Evolutionary conservation across 2,329 filamentous ascomycete species (phyloP).

Genomic region (Cladophialophora exuberans): DNA sequence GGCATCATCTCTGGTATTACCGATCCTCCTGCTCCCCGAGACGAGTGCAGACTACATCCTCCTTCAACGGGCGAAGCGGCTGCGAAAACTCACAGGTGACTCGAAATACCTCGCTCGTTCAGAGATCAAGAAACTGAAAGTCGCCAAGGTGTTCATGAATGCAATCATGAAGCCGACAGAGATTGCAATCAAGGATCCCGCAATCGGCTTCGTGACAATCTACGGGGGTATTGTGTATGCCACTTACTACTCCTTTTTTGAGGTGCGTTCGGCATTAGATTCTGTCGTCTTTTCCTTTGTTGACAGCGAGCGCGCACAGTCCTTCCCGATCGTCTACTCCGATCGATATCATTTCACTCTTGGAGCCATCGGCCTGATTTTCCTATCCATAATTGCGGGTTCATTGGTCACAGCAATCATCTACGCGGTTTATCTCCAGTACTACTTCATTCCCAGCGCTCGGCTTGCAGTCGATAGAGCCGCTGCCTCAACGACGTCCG

Average conservation of each 20-base stretch:
- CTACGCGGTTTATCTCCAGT: slow-evolving; percentile 2
- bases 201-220: not conserved
- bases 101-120: slow-evolving; percentile 1
- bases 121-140: slow-evolving; percentile 1
- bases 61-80: slow-evolving; percentile 7
- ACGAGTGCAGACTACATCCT: slow-evolving; percentile 5
- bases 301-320: not conserved
- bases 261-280: slow-evolving; percentile 7
- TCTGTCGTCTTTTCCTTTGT: not conserved
- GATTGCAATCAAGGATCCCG: slow-evolving; percentile 7
- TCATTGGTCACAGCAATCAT: not conserved
- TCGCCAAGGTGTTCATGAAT: not conserved
- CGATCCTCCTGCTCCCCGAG: slow-evolving; percentile 1
- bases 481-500: not conserved
- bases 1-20: not conserved
- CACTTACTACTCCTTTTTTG: slow-evolving; percentile 11
- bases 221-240: slow-evolving; percentile 10
- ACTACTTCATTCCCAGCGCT: slow-evolving; percentile 2
- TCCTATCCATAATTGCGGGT: not conserved
- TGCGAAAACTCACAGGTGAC: slow-evolving; percentile 2
- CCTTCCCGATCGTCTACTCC: slow-evolving; percentile 6
- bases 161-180: slow-evolving; percentile 1
- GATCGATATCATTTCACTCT: slow-evolving; percentile 1
- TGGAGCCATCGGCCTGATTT: slow-evolving; percentile 5
- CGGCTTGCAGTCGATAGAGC: not conserved